Conservation (phyloP, 2,329 filamentous ascomycete species). For the Pseudopithomyces chartarum region DNA sequence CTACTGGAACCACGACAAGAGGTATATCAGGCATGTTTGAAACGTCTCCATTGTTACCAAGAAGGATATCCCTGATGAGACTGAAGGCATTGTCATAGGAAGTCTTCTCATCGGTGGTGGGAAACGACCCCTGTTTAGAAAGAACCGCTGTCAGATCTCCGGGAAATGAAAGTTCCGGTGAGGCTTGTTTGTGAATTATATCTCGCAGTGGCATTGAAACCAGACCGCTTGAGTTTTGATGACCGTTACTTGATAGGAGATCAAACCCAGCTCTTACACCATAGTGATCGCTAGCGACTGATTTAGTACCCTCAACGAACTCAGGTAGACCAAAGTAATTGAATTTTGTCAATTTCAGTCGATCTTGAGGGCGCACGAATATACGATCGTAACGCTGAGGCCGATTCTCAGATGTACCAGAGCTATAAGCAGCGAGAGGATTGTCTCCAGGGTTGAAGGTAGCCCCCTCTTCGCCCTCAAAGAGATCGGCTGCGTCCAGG, state of each 20-base stretch:
- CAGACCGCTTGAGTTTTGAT: not conserved
- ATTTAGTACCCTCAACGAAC: conserved; percentile 18
- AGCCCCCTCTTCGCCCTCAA: conserved; percentile 66
- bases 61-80: conserved; percentile 52
- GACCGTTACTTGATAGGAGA: conserved; percentile 29
- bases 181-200: conserved; percentile 19
- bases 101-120: conserved; percentile 51
- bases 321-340: conserved; percentile 62
- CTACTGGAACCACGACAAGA: conserved; percentile 65
- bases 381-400: conserved; percentile 72
- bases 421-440: conserved; percentile 58
- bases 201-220: conserved; percentile 11
- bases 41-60: conserved; percentile 30
- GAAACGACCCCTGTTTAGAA: conserved; percentile 46
- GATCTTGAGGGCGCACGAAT: conserved; percentile 53
- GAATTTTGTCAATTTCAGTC: conserved; percentile 53
- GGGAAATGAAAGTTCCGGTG: conserved; percentile 12
- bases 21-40: conserved; percentile 30
- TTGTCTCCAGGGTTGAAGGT: conserved; percentile 68
- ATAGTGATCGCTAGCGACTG: conserved; percentile 57
- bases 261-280: conserved; percentile 50
- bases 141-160: conserved; percentile 21
- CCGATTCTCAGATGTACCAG: conserved; percentile 61
- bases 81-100: conserved; percentile 52
- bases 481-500: conserved; percentile 40